Percentiles rank a stretch among this genome's conserved stretches.
phyloP scores from a whole-genome alignment of 441 rosid genomes.

The Populus hybrid region DNA sequence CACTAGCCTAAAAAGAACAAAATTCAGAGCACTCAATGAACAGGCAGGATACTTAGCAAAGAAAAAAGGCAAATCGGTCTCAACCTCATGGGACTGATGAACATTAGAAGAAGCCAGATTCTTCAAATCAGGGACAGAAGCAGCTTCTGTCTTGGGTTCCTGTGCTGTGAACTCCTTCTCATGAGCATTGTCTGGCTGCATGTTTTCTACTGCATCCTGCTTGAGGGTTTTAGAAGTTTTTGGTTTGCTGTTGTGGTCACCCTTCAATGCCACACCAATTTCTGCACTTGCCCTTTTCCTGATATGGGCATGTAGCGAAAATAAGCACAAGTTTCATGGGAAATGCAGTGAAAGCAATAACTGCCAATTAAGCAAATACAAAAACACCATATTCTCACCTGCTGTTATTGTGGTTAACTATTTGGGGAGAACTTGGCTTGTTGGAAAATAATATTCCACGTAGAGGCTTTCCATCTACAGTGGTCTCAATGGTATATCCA shows the following conservation, averaged over 20 bases:
- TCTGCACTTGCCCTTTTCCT: slow-evolving; percentile 69
- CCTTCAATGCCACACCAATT: slow-evolving; percentile 38
- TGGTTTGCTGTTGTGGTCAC: slow-evolving; percentile 44
- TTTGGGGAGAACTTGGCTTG: slow-evolving; percentile 41
- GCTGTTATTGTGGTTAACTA: slow-evolving; percentile 39
- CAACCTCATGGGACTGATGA: slow-evolving; percentile 48
- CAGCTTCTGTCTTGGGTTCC: slow-evolving; percentile 34
- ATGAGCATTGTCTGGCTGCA: slow-evolving; percentile 34
- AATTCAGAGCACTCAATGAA: background rate
- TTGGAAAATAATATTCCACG: slow-evolving; percentile 81
- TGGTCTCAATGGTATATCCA: slow-evolving; percentile 84
- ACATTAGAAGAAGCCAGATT: slow-evolving; percentile 29
- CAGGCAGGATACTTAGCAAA: background rate
- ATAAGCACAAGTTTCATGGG: slow-evolving; percentile 13
- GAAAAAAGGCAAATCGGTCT: background rate
- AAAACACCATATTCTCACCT: slow-evolving; percentile 41
- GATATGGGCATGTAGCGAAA: slow-evolving; percentile 19
- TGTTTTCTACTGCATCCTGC: slow-evolving; percentile 32
- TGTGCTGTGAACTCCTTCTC: slow-evolving; percentile 35
- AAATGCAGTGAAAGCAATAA: slow-evolving; percentile 4
- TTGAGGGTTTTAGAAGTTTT: slow-evolving; percentile 35
- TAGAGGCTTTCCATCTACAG: slow-evolving; percentile 80
- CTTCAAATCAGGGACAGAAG: slow-evolving; percentile 35
- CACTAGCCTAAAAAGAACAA: background rate
- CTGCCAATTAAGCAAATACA: background rate